Evolutionary conservation across 1,139 yeast species (phyloP).

Genomic region (Debaryomycetaceae sp.): DNA sequence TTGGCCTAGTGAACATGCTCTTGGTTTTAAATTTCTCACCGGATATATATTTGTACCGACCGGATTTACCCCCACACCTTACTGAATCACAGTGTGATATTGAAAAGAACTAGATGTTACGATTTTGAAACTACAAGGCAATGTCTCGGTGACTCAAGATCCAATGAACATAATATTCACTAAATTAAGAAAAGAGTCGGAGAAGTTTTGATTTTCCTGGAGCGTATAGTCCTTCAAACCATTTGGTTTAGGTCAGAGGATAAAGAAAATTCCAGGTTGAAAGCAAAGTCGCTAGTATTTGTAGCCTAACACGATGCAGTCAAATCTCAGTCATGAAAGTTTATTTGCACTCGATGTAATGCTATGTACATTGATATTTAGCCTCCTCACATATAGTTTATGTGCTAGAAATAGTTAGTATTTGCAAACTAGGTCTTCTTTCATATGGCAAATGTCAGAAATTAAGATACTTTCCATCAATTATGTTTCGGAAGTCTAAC

Average conservation of each 20-base stretch:
- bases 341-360: neutral
- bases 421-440: neutral
- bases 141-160: neutral
- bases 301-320: neutral
- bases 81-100: too few species aligned
- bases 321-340: neutral
- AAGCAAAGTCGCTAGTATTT: neutral
- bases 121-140: neutral
- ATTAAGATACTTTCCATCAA: conserved; percentile 16
- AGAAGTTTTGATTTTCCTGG: conserved; percentile 12
- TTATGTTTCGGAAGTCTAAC: conserved; percentile 26
- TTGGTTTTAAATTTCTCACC: neutral
- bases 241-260: conserved; percentile 10
- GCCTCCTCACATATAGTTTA: neutral
- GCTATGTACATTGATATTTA: neutral
- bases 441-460: conserved; percentile 14
- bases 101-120: neutral
- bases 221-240: conserved; percentile 17
- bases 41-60: neutral
- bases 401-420: neutral
- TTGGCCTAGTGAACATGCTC: neutral
- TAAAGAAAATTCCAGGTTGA: conserved; percentile 15
- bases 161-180: neutral
- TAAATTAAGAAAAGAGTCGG: neutral
- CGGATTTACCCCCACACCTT: neutral